These are phyloP conservation scores for Cercospora beticola DNA, from an alignment of 2,329 filamentous ascomycete genomes.

Conservation along the genomic window DNA sequence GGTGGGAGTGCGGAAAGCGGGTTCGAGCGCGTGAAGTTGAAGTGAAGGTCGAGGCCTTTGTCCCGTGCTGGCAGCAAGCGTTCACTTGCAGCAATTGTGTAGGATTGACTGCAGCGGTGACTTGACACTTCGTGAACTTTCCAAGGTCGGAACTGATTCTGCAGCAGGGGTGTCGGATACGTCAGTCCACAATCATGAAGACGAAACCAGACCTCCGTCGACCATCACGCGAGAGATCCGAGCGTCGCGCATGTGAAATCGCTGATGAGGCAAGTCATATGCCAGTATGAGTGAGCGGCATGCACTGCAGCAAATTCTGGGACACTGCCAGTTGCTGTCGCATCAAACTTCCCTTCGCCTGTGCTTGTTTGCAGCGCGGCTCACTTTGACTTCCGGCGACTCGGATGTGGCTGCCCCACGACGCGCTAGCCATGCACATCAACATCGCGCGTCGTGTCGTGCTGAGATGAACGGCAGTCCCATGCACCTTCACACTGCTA, in stretches of 20 bases:
- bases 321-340: neutral
- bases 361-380: neutral
- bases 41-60: neutral
- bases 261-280: neutral
- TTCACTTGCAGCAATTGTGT: neutral
- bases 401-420: neutral
- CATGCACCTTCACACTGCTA: neutral
- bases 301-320: neutral
- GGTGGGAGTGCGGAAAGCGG: neutral
- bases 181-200: constrained; percentile 1
- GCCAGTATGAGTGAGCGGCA: neutral
- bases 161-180: neutral
- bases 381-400: neutral
- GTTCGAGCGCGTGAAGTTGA: neutral
- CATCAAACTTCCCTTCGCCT: neutral
- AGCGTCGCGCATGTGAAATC: neutral
- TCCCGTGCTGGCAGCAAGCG: neutral
- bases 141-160: neutral
- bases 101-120: neutral
- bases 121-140: neutral
- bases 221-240: neutral
- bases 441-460: neutral
- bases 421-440: neutral
- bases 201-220: neutral
- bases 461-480: neutral